Conservation (phyloP, 345 rosid species). For the Mercurialis annua region DNA sequence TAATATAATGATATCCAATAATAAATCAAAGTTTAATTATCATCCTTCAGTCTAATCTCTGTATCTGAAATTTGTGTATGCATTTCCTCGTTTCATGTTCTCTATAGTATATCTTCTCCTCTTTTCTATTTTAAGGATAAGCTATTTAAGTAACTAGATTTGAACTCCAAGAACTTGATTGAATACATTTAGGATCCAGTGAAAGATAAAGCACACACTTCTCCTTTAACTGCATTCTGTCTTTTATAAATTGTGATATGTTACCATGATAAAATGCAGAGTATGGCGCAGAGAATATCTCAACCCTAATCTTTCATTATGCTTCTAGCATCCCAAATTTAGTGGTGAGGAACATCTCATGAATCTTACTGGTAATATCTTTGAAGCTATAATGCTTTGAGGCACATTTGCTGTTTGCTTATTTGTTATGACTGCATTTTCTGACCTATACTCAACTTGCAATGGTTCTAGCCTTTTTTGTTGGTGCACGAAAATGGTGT, state of each 20-base stretch:
- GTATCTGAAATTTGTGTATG: not conserved
- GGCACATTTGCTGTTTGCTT: constrained; percentile 28
- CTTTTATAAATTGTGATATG: not conserved
- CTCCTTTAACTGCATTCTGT: constrained; percentile 2
- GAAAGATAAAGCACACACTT: constrained; percentile 2
- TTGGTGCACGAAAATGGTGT: not conserved
- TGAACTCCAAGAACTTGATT: not conserved
- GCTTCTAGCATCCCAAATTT: constrained; percentile 52
- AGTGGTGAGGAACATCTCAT: constrained; percentile 68
- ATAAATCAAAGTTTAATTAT: not conserved
- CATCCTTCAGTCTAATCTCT: not conserved
- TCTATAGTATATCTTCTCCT: not conserved
- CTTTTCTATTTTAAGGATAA: not conserved
- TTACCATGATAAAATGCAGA: constrained; percentile 41
- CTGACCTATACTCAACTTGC: not conserved
- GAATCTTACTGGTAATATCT: constrained; percentile 44
- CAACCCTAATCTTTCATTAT: constrained; percentile 57
- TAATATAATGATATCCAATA: not conserved
- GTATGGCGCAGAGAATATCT: constrained; percentile 38
- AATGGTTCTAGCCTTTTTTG: not conserved
- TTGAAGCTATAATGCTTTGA: constrained; percentile 27
- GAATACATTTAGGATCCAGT: not conserved
- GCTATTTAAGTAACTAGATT: not conserved
- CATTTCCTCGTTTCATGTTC: not conserved
- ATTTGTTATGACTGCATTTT: constrained; percentile 3